Base-by-base conservation (phyloP, 208 protist genomes). In the Leishmania braziliensis region DNA sequence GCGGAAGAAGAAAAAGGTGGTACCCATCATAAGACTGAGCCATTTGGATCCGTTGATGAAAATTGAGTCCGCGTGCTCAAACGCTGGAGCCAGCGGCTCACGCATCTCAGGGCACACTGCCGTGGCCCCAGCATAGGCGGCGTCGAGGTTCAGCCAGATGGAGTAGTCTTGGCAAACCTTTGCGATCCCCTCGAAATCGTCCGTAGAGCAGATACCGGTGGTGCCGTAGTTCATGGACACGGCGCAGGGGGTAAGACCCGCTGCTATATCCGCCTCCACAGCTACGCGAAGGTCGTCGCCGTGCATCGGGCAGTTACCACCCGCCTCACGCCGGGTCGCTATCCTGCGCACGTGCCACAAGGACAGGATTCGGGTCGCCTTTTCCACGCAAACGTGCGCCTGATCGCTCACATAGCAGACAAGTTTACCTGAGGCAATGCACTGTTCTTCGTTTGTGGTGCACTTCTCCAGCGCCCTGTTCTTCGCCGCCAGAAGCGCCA, bases 41-140 rank as follows among this genome's bases (percentile, higher is more conserved):
- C 91, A 92, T 84, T 95, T 93, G 51, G 84, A 88, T 18, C 81
- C 87, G 85, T 95, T 95, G 80, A 95, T 86, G 79, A 90, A 88
- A 58, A 86, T 79, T 16, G 87, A 91, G 75, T 89, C 85, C 48
- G 77, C 84, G 39, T 71, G 62, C 18, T 86, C 77, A 48, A 87
- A 85, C 43, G 81, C 84, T 2, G 84, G 85, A 29, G 81, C 43
- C n/a, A 91, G 68, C 56, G 72, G 79, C 23, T 54, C 75, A 26
- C 90, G 88, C 82, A 87, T 77, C 82, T 95, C 91, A 43, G 88
- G 87, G 84, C 90, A 93, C 20, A 92, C n/a, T 2, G 79, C 81
- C 43, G 88, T 86, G 2, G 88, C 78, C 1, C 91, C 91, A 3
- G 90, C 89, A 77, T 92, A 95, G 66, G 91, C 91, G 46, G 83